These are phyloP conservation scores for Neurospora sp. DNA, from an alignment of 495 filamentous ascomycete species.

Conservation along the genomic window DNA sequence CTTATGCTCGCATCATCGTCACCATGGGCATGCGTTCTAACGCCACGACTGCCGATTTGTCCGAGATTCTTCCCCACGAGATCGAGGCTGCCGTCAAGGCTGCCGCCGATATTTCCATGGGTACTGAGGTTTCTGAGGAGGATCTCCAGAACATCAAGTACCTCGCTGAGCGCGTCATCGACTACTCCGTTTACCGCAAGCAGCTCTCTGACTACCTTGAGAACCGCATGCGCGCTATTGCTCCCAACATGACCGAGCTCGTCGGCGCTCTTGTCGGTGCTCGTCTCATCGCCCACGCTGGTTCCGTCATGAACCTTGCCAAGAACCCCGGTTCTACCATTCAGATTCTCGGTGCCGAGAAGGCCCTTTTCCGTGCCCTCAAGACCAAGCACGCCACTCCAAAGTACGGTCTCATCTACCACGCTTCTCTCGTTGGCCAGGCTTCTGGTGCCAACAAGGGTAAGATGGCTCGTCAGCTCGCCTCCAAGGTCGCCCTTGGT, in stretches of 20 bases:
- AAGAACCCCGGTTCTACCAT: conserved; percentile 95
- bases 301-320: conserved; percentile 88
- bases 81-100: conserved; percentile 87
- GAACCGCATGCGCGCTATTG: conserved; percentile 92
- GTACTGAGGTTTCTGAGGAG: conserved; percentile 84
- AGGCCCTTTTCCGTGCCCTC: conserved; percentile 93
- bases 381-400: conserved; percentile 99
- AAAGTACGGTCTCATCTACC: conserved; percentile 98
- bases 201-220: conserved; percentile 83
- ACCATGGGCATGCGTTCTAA: conserved; percentile 80
- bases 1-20: conserved; percentile 79
- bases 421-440: conserved; percentile 92
- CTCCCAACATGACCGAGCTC: conserved; percentile 88
- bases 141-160: conserved; percentile 85
- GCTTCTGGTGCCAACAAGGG: conserved; percentile 97
- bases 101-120: conserved; percentile 94
- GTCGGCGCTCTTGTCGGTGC: conserved; percentile 93
- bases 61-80: conserved; percentile 91
- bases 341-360: conserved; percentile 97
- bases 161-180: conserved; percentile 87
- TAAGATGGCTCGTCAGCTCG: conserved; percentile 94
- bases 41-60: conserved; percentile 64
- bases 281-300: conserved; percentile 89
- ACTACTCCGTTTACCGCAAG: conserved; percentile 78
- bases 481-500: conserved; percentile 85